Conservation (phyloP, 257 asterid species). For the Ocimum tenuiflorum region DNA sequence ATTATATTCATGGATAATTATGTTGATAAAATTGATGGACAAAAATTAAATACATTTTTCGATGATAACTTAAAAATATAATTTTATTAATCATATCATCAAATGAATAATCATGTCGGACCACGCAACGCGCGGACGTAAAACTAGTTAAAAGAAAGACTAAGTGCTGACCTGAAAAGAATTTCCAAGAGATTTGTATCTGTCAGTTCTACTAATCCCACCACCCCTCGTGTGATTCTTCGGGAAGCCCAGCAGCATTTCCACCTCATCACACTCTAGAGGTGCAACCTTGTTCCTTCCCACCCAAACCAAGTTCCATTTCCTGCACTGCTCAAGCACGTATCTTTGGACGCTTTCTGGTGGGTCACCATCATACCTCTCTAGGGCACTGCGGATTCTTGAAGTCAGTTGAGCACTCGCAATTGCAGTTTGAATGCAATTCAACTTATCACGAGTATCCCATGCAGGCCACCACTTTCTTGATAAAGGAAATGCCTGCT, state of each 20-base stretch:
- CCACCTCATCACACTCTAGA: conserved; percentile 76
- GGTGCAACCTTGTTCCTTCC: conserved; percentile 88
- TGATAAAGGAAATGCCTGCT: conserved; percentile 47
- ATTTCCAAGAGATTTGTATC: conserved; percentile 79
- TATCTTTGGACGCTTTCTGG: conserved; percentile 39
- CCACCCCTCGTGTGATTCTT: conserved; percentile 89
- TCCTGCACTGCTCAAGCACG: conserved; percentile 59
- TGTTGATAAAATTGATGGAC: no score
- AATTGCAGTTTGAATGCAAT: conserved; percentile 46
- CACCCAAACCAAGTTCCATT: conserved; percentile 91
- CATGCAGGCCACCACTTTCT: conserved; percentile 61
- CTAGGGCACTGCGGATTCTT: conserved; percentile 39
- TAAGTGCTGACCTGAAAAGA: conserved; percentile 71
- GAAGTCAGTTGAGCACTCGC: conserved; percentile 47
- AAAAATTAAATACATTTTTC: no score
- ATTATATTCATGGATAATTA: no score
- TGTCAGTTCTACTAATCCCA: conserved; percentile 78
- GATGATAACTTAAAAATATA: no score
- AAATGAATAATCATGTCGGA: no score
- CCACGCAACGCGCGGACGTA: no score
- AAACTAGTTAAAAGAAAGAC: no score
- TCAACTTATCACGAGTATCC: conserved; percentile 48
- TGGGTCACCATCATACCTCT: conserved; percentile 47
- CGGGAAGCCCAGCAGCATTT: conserved; percentile 72
- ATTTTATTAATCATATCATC: no score